A percentile compares a stretch with the other conserved stretches of the same genome.
Conservation (phyloP, 169 alveolate species). For the Plasmodium coatneyi region DNA sequence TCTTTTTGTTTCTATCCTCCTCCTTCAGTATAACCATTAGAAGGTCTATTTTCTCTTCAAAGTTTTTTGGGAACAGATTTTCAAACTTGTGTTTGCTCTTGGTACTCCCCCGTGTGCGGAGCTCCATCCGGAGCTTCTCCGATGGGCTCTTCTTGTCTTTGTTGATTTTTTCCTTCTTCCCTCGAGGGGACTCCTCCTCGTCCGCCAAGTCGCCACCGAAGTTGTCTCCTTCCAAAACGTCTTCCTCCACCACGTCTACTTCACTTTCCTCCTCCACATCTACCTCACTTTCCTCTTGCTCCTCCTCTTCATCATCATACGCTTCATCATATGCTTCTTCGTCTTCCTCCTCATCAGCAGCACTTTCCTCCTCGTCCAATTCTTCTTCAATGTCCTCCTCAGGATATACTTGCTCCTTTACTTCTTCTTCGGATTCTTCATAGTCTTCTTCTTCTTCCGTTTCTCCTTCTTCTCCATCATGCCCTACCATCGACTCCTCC, state of each 20-base stretch:
- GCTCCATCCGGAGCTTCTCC: not conserved
- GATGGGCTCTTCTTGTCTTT: not conserved
- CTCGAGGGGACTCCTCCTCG: not conserved
- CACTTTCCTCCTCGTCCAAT: too few species aligned
- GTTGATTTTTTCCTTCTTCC: conserved; percentile 43
- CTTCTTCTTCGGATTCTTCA: too few species aligned
- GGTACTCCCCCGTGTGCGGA: not conserved
- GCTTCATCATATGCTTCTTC: too few species aligned
- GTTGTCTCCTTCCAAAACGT: not conserved
- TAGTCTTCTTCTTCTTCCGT: too few species aligned
- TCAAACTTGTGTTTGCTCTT: conserved; percentile 25
- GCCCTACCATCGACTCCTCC: too few species aligned
- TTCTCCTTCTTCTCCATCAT: too few species aligned
- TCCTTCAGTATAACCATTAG: conserved; percentile 25
- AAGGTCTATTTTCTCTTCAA: conserved; percentile 39
- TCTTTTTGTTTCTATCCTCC: not conserved
- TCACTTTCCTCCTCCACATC: not conserved
- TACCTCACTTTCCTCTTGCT: too few species aligned
- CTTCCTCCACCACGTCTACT: not conserved
- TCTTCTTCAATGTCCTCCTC: too few species aligned
- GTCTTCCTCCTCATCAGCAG: too few species aligned
- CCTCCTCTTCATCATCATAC: too few species aligned
- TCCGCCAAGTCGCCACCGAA: not conserved
- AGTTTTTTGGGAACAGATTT: not conserved
- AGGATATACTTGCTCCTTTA: too few species aligned